Evolutionary conservation across 2,329 filamentous ascomycete genomes (phyloP), one percentile per base, ranked within the genome.

Genomic region (Aureobasidium leucospermi): DNA sequence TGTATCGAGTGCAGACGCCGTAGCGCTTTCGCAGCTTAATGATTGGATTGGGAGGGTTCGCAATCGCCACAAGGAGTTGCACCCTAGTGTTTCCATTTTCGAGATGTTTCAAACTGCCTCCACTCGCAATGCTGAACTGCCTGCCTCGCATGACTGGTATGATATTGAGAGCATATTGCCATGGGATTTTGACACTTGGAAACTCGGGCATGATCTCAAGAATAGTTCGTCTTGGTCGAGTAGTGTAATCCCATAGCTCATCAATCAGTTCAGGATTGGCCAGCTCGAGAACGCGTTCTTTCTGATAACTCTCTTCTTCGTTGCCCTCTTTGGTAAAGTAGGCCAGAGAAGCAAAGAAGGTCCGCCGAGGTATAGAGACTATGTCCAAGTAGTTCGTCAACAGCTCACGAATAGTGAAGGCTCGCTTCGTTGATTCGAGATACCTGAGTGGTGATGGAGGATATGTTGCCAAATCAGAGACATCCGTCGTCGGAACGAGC

Each of bases 161-260:
- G 15, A 92, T 79, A 58, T 86, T 84, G 9, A 89, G 79, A 1
- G 87, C 79, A 51, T 86, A 84, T 59, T 87, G 78, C 74, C 86
- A 89, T 0, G 94, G 92, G 2, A 99, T 84, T 63, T 86, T 86
- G 58, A 97, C 87, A 0, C 84, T 87, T 43, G 88, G 82, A 67
- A 99, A 99, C 66, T 99, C 94, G 60, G 93, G 86, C 31, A 99
- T 81, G 3, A 96, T 87, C 73, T 99, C 94, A 6, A 99, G 78
- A 60, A 97, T 96, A 61, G 89, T 95, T 36, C 94, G 86, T 36
- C 91, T 86, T 0, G 93, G 89, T 8, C 94, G 85, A 0, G 92
- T 92, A 1, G 94, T 94, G 70, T 99, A 99, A 74, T 99, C 93
- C 75, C 90, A 97, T 59, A 96, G 86, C 66, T 99, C 94, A 66